Evolutionary conservation across 169 alveolate genomes (phyloP).

Genomic region (Eimeria necatrix): DNA sequence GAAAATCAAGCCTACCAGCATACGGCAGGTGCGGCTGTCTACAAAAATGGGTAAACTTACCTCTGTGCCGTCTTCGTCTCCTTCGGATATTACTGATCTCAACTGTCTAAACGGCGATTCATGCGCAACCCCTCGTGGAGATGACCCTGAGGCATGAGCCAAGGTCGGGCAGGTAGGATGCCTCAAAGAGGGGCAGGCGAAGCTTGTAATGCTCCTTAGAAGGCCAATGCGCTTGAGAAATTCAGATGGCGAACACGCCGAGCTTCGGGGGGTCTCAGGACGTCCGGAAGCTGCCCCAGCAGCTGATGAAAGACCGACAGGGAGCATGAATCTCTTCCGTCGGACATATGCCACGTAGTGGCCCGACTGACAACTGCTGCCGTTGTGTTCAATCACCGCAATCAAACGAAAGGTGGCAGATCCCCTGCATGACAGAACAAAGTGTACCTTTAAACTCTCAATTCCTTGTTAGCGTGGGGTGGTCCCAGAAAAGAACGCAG

Average conservation of each 20-base stretch:
- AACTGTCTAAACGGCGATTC: slow-evolving; percentile 25
- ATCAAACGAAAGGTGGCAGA: slow-evolving; percentile 60
- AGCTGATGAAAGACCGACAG: slow-evolving; percentile 8
- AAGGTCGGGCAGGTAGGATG: slow-evolving; percentile 21
- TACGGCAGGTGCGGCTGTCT: no score
- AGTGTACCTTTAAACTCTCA: background rate
- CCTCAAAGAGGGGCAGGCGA: slow-evolving; percentile 24
- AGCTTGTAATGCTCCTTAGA: slow-evolving; percentile 29
- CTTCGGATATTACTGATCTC: slow-evolving; percentile 24
- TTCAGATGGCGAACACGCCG: slow-evolving; percentile 70
- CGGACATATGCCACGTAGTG: slow-evolving; percentile 76
- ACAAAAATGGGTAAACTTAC: background rate
- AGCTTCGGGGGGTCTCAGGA: slow-evolving; percentile 42
- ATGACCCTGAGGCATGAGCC: slow-evolving; percentile 16
- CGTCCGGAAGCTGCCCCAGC: slow-evolving; percentile 34
- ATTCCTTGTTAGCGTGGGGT: no score
- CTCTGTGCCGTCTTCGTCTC: slow-evolving; percentile 59
- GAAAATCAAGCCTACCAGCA: no score
- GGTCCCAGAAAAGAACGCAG: background rate
- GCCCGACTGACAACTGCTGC: slow-evolving; percentile 69
- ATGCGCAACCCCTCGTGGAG: slow-evolving; percentile 13
- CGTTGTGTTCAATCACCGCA: slow-evolving; percentile 71
- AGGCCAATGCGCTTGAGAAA: slow-evolving; percentile 64
- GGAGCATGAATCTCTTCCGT: slow-evolving; percentile 39
- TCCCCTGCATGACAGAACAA: slow-evolving; percentile 34